Conservation (phyloP, 257 asterid genomes). For the Plantago elongata region DNA sequence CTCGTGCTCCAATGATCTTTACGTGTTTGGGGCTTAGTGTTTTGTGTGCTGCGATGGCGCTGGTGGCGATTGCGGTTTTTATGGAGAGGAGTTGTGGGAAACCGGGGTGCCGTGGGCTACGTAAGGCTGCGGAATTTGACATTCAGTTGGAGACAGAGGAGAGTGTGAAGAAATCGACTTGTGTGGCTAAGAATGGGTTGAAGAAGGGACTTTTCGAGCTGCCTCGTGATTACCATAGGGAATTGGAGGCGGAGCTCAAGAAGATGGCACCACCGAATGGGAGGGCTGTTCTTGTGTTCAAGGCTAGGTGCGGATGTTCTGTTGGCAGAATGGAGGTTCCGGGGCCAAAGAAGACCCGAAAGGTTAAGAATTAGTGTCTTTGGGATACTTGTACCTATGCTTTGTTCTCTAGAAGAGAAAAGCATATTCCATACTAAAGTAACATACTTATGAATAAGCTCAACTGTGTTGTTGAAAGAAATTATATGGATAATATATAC, state of each 20-base stretch:
- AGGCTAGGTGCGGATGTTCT: constrained; percentile 90
- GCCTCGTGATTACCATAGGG: constrained; percentile 78
- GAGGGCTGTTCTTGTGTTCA: constrained; percentile 78
- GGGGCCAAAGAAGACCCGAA: constrained; percentile 65
- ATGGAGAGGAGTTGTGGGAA: constrained; percentile 61
- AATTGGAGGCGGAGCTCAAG: constrained; percentile 90
- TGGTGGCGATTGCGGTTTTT: constrained; percentile 48
- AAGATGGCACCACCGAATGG: constrained; percentile 94
- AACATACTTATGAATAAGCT: constrained; percentile 26
- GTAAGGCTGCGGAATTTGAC: constrained; percentile 84
- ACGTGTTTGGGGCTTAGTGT: constrained; percentile 77
- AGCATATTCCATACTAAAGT: constrained; percentile 25
- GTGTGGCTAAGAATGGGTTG: constrained; percentile 28
- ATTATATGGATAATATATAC: constrained; percentile 23
- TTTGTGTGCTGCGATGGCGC: constrained; percentile 50
- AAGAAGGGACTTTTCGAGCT: constrained; percentile 68
- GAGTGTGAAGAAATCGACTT: constrained; percentile 42
- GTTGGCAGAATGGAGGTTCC: constrained; percentile 88
- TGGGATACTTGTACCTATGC: constrained; percentile 3
- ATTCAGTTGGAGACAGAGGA: constrained; percentile 86
- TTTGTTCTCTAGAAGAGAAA: constrained; percentile 2
- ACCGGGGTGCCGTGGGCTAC: constrained; percentile 71
- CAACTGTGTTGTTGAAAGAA: constrained; percentile 38
- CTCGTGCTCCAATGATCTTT: constrained; percentile 66
- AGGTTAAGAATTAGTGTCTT: constrained; percentile 60